A percentile compares a stretch with the other conserved stretches of the same genome.
Conservation (phyloP, 2,329 filamentous ascomycete species). For the Beauveria caledonica region DNA sequence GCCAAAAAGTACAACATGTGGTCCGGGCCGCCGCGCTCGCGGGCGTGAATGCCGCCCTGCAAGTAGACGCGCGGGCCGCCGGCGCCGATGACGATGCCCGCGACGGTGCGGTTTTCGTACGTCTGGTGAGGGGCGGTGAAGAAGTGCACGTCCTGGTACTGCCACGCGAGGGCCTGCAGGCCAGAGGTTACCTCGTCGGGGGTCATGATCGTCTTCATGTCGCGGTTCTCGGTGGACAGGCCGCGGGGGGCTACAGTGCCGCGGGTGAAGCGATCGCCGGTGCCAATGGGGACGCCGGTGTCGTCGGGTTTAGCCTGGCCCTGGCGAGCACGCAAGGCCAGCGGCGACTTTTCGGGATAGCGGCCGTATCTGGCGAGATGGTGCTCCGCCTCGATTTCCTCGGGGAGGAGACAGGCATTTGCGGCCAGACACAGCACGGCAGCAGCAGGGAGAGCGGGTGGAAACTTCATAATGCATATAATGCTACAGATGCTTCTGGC, state of each 20-base stretch:
- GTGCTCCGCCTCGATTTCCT: slow-evolving; percentile 22
- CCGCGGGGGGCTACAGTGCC: slow-evolving; percentile 29
- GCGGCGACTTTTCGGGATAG: neutral
- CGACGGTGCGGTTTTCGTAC: slow-evolving; percentile 31
- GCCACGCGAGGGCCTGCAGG: slow-evolving; percentile 32
- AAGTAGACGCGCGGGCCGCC: slow-evolving; percentile 41
- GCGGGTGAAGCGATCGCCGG: slow-evolving; percentile 33
- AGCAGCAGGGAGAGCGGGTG: slow-evolving; percentile 14
- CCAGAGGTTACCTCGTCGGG: slow-evolving; percentile 36
- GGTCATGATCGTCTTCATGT: slow-evolving; percentile 36
- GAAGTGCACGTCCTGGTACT: slow-evolving; percentile 30
- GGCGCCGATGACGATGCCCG: slow-evolving; percentile 36
- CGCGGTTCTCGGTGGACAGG: slow-evolving; percentile 25
- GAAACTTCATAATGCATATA: slow-evolving; percentile 21
- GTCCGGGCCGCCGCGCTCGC: slow-evolving; percentile 50
- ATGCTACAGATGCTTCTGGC: neutral
- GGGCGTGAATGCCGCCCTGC: slow-evolving; percentile 46
- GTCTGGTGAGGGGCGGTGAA: slow-evolving; percentile 36
- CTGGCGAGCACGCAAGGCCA: slow-evolving; percentile 8
- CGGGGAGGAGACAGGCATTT: slow-evolving; percentile 30
- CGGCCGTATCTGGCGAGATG: slow-evolving; percentile 1
- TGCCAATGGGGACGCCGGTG: slow-evolving; percentile 30
- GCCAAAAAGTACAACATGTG: slow-evolving; percentile 49
- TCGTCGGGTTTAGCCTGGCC: slow-evolving; percentile 14
- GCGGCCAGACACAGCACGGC: slow-evolving; percentile 17